These are phyloP conservation scores for Trypanosoma melophagium DNA, from an alignment of 208 protist species.

Conservation along the genomic window DNA sequence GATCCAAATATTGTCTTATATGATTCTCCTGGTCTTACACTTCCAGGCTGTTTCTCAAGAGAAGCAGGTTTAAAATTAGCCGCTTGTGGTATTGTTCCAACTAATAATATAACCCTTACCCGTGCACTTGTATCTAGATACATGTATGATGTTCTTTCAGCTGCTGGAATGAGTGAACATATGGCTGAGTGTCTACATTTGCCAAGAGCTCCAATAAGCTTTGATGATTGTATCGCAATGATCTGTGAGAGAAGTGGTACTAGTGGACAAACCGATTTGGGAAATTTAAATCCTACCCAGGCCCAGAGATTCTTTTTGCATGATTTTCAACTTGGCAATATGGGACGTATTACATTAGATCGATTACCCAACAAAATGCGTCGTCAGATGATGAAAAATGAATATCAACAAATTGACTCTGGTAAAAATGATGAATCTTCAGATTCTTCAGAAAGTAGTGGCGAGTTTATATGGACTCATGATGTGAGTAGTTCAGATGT, in stretches of 20 bases:
- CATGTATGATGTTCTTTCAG: conserved; percentile 79
- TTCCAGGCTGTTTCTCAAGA: conserved; percentile 83
- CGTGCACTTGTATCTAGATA: conserved; percentile 69
- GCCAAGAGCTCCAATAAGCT: conserved; percentile 79
- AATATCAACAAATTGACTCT: conserved; percentile 8
- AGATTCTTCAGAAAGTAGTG: conserved; percentile 19
- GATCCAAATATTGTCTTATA: conserved; percentile 87
- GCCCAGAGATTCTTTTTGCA: conserved; percentile 83
- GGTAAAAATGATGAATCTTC: background rate
- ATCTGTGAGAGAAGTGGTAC: conserved; percentile 86
- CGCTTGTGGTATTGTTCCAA: conserved; percentile 83
- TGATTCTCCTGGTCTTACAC: conserved; percentile 86
- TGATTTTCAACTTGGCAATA: conserved; percentile 81
- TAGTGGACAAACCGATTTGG: conserved; percentile 80
- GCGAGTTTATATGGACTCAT: conserved; percentile 58
- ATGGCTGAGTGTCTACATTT: conserved; percentile 86
- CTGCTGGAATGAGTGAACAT: conserved; percentile 65
- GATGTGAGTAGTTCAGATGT: conserved; percentile 77
- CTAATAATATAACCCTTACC: conserved; percentile 78
- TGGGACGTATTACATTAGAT: conserved; percentile 85
- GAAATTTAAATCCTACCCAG: conserved; percentile 66
- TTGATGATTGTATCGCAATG: conserved; percentile 89
- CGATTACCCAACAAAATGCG: conserved; percentile 64
- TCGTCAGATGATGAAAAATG: conserved; percentile 12
- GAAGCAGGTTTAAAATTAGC: conserved; percentile 87